Evolutionary conservation across 2,329 filamentous ascomycete genomes (phyloP).

Genomic region (Monosporascus sp.): DNA sequence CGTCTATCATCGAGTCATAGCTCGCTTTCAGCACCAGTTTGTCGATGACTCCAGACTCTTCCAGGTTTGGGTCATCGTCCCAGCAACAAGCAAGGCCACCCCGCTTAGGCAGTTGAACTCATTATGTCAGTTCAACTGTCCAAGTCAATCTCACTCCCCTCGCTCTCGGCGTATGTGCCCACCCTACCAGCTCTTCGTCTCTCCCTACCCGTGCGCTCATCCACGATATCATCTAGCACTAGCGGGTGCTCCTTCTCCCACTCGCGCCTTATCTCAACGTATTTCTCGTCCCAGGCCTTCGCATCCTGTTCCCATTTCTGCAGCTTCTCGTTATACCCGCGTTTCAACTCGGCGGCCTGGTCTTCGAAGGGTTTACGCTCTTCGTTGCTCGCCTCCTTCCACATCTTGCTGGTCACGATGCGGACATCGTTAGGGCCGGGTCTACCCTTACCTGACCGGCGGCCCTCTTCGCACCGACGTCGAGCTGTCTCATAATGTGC

Average conservation of each 20-base stretch:
- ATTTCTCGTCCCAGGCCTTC: conserved; percentile 67
- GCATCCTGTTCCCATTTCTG: conserved; percentile 56
- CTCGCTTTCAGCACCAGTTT: no score
- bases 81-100: no score
- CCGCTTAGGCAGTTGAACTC: conserved; percentile 5
- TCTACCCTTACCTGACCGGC: conserved; percentile 58
- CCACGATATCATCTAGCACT: conserved; percentile 19
- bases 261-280: conserved; percentile 45
- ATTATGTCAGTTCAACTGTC: neutral
- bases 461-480: conserved; percentile 58
- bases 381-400: conserved; percentile 70
- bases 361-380: conserved; percentile 74
- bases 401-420: conserved; percentile 81
- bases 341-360: conserved; percentile 66
- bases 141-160: conserved; percentile 19
- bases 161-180: conserved; percentile 15
- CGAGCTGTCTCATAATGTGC: conserved; percentile 62
- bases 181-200: conserved; percentile 1
- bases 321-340: conserved; percentile 53
- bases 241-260: conserved; percentile 51
- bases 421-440: conserved; percentile 76
- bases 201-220: no score
- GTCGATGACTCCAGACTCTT: no score
- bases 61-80: no score
- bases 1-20: no score